Conservation (phyloP, 257 asterid genomes). For the Solanum sejunctum region DNA sequence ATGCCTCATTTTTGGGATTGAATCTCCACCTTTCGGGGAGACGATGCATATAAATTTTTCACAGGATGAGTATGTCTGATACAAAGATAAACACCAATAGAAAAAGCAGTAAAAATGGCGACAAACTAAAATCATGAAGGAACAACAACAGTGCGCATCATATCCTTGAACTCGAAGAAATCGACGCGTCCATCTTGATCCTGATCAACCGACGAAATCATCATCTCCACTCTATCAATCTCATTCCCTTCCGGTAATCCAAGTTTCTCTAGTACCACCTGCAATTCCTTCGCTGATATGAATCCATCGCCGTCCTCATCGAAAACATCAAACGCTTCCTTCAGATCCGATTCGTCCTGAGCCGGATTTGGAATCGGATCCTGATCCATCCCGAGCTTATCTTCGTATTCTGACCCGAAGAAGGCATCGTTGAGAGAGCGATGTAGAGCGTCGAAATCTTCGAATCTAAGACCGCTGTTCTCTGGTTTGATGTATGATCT, state of each 20-base stretch:
- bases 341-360: conserved; percentile 44
- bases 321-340: conserved; percentile 73
- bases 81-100: not conserved
- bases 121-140: conserved; percentile 4
- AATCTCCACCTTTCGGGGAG: too few relatives aligned
- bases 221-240: conserved; percentile 46
- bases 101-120: not conserved
- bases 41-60: not conserved
- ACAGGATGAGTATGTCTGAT: not conserved
- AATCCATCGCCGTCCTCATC: conserved; percentile 72
- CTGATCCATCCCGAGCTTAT: not conserved
- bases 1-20: too few relatives aligned
- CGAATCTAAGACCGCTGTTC: conserved; percentile 30
- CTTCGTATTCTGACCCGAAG: conserved; percentile 12
- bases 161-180: conserved; percentile 64
- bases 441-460: conserved; percentile 54
- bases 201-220: conserved; percentile 63
- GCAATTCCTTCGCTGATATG: conserved; percentile 59
- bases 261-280: conserved; percentile 42
- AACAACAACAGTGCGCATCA: conserved; percentile 50
- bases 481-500: conserved; percentile 29
- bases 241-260: conserved; percentile 50
- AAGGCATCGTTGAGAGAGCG: conserved; percentile 32
- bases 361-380: not conserved
- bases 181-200: conserved; percentile 65